Conservation (phyloP, 2,329 filamentous ascomycete genomes). For the Paramyrothecium roridum region DNA sequence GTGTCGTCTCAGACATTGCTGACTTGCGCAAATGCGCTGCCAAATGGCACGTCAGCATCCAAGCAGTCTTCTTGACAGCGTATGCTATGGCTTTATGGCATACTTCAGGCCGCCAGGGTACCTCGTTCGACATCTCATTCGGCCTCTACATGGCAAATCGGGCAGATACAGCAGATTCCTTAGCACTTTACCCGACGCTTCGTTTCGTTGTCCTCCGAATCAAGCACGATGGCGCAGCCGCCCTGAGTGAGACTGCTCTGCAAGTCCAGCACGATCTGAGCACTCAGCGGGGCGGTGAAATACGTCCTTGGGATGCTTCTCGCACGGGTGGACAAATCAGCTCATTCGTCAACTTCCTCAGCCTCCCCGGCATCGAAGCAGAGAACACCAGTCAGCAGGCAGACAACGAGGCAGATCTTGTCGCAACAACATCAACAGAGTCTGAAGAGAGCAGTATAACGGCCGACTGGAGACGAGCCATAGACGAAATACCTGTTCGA, state of each 20-base stretch:
- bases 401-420: too few relatives aligned
- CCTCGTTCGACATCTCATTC: slow-evolving; percentile 47
- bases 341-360: slow-evolving; percentile 80
- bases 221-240: slow-evolving; percentile 17
- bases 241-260: slow-evolving; percentile 49
- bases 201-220: slow-evolving; percentile 74
- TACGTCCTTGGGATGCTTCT: slow-evolving; percentile 62
- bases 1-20: slow-evolving; percentile 37
- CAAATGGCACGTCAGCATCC: slow-evolving; percentile 59
- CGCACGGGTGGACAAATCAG: slow-evolving; percentile 74
- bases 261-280: slow-evolving; percentile 66
- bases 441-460: too few relatives aligned
- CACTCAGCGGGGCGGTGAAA: slow-evolving; percentile 46
- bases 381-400: neutral
- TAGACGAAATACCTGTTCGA: neutral
- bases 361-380: slow-evolving; percentile 32
- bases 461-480: neutral
- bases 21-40: slow-evolving; percentile 32
- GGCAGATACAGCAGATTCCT: slow-evolving; percentile 43
- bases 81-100: slow-evolving; percentile 49
- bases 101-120: slow-evolving; percentile 26
- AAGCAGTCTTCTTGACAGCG: slow-evolving; percentile 72
- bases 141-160: slow-evolving; percentile 85
- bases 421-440: too few relatives aligned
- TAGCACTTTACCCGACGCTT: slow-evolving; percentile 63